Percentiles rank a stretch among this genome's conserved stretches.
phyloP scores from a whole-genome alignment of 345 rosid species.

The Viola odorata region DNA sequence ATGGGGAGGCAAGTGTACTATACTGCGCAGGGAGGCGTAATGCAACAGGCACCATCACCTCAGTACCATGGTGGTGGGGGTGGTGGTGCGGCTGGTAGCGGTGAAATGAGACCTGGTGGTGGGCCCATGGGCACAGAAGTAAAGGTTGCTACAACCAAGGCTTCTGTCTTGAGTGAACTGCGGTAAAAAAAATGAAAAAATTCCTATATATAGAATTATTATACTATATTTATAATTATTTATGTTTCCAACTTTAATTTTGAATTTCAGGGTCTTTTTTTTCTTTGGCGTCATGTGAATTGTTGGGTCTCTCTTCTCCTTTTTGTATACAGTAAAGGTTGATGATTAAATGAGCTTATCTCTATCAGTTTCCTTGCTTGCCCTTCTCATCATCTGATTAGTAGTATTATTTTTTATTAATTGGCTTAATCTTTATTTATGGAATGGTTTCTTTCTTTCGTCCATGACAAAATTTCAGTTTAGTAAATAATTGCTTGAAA shows the following conservation, averaged over 20 bases:
- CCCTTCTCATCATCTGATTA: background rate
- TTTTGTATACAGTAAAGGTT: slow-evolving; percentile 1
- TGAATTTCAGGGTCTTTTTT: slow-evolving; percentile 6
- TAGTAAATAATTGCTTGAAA: no score
- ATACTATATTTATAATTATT: slow-evolving; percentile 9
- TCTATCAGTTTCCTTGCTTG: background rate
- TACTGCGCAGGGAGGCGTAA: slow-evolving; percentile 39
- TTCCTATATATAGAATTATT: background rate
- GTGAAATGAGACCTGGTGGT: slow-evolving; percentile 39
- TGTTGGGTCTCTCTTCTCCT: background rate
- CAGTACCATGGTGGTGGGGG: slow-evolving; percentile 49
- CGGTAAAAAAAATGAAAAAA: background rate
- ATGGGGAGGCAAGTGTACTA: slow-evolving; percentile 69
- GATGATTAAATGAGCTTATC: slow-evolving; percentile 4
- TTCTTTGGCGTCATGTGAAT: slow-evolving; percentile 7
- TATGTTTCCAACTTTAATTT: background rate
- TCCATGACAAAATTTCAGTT: no score
- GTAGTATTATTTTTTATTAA: no score
- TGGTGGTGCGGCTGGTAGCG: slow-evolving; percentile 28
- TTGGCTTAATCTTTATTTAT: no score
- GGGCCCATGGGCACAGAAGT: slow-evolving; percentile 30
- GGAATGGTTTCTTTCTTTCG: no score
- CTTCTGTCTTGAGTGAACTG: slow-evolving; percentile 22
- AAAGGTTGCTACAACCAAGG: slow-evolving; percentile 29
- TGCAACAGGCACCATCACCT: slow-evolving; percentile 6